Evolutionary conservation across 768 basidiomycete species (phyloP).

Genomic region (Pulveroboletus sp.): DNA sequence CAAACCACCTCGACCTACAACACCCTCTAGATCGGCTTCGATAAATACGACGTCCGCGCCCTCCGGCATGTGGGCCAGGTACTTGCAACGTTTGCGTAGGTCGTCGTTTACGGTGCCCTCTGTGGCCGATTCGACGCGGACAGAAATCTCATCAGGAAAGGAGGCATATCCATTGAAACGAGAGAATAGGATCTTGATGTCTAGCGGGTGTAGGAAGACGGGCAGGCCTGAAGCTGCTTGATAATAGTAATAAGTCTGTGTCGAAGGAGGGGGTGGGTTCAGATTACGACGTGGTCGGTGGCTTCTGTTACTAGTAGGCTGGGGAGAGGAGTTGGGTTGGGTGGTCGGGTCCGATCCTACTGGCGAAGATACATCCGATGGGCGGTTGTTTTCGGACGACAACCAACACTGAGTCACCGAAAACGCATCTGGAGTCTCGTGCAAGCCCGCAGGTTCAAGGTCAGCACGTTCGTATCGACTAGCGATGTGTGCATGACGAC

Average conservation of each 20-base stretch:
- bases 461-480: conserved; percentile 24
- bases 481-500: conserved; percentile 26
- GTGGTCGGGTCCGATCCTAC: conserved; percentile 4
- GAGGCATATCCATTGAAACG: conserved; percentile 77
- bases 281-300: conserved; percentile 70
- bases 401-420: conserved; percentile 41
- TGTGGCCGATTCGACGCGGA: conserved; percentile 72
- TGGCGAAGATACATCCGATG: background rate
- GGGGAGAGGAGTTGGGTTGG: conserved; percentile 6
- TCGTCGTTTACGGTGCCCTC: conserved; percentile 89
- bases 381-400: conserved; percentile 9
- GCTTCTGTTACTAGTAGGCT: conserved; percentile 33
- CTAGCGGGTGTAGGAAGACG: conserved; percentile 91
- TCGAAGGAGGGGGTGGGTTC: conserved; percentile 82
- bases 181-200: conserved; percentile 87
- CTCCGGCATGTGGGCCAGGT: conserved; percentile 87
- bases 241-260: conserved; percentile 92
- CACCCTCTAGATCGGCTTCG: conserved; percentile 76
- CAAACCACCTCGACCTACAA: conserved; percentile 73
- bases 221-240: conserved; percentile 90
- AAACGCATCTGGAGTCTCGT: conserved; percentile 58
- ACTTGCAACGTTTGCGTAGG: conserved; percentile 91
- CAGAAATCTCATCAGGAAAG: conserved; percentile 78
- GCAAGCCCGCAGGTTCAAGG: conserved; percentile 6
- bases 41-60: conserved; percentile 92